Evolutionary conservation across 371 early-diverging fungal genomes (phyloP).

Genomic region (Syncephalastrum monosporum): DNA sequence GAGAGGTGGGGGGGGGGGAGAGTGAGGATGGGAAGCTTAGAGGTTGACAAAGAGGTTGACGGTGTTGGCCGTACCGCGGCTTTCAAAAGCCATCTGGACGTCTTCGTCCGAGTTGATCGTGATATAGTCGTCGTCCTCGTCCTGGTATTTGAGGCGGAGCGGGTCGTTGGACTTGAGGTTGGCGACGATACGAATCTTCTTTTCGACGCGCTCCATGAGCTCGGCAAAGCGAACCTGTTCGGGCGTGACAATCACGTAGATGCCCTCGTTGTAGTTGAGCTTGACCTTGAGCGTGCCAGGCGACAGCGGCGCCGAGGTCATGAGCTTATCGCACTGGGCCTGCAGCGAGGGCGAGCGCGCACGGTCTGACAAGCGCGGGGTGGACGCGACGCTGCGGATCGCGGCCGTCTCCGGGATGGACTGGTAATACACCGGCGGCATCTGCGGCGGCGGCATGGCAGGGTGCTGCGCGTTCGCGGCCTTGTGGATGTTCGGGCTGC

Average conservation of each 20-base stretch:
- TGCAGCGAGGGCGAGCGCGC: conserved; percentile 12
- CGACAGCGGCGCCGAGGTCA: conserved; percentile 3
- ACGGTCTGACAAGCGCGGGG: conserved; percentile 31
- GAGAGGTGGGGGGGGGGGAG: no score
- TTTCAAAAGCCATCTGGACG: conserved; percentile 89
- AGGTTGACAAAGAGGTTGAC: conserved; percentile 45
- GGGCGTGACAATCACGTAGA: conserved; percentile 84
- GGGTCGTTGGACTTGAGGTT: conserved; percentile 43
- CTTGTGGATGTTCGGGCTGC: conserved; percentile 66
- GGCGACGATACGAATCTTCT: conserved; percentile 85
- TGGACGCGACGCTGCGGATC: conserved; percentile 18
- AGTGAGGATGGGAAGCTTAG: conserved; percentile 14
- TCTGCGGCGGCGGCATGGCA: conserved; percentile 3
- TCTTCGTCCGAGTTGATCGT: conserved; percentile 90
- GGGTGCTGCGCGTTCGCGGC: conserved; percentile 17
- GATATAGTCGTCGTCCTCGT: conserved; percentile 90
- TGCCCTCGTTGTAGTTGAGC: conserved; percentile 81
- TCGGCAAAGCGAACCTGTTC: conserved; percentile 71
- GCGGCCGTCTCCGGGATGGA: background rate
- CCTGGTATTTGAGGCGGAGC: conserved; percentile 82
- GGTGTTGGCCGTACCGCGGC: conserved; percentile 41
- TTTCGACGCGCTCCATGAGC: conserved; percentile 78
- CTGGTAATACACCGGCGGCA: conserved; percentile 3
- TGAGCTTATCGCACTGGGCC: conserved; percentile 8
- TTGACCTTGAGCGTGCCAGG: conserved; percentile 68